Evolutionary conservation across 768 basidiomycete genomes (phyloP).

Genomic region (Crassisporium funariophilum): DNA sequence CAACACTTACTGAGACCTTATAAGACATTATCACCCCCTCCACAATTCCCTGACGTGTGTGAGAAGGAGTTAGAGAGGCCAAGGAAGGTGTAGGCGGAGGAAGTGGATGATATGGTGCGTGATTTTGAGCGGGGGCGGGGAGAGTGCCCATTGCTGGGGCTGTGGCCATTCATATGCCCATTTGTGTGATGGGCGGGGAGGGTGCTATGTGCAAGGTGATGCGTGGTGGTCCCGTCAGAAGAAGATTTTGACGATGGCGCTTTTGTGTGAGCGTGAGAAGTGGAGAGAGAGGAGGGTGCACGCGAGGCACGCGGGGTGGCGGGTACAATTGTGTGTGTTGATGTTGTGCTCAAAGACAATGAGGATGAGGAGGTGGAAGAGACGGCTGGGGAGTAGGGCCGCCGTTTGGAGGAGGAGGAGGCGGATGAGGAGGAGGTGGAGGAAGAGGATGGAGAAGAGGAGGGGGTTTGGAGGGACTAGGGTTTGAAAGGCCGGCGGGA

Average conservation of each 20-base stretch:
- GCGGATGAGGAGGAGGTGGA: no score
- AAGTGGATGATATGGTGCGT: no score
- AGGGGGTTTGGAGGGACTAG: slow-evolving; percentile 16
- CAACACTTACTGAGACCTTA: no score
- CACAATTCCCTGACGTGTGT: no score
- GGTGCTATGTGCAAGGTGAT: slow-evolving; percentile 17
- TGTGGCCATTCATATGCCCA: no score
- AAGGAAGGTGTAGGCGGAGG: no score
- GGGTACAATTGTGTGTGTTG: slow-evolving; percentile 73
- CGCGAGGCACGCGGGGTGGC: slow-evolving; percentile 37
- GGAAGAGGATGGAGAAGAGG: slow-evolving; percentile 22
- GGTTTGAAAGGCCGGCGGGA: slow-evolving; percentile 29
- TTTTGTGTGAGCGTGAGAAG: slow-evolving; percentile 30
- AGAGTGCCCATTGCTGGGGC: no score
- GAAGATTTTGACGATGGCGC: slow-evolving; percentile 39
- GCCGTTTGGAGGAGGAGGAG: no score
- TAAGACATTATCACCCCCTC: no score
- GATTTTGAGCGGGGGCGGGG: no score
- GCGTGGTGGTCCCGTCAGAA: slow-evolving; percentile 42
- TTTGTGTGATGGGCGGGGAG: slow-evolving; percentile 13
- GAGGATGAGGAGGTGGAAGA: slow-evolving; percentile 65
- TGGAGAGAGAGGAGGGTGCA: slow-evolving; percentile 25
- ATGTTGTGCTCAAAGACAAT: slow-evolving; percentile 71
- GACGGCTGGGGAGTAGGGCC: slow-evolving; percentile 49
- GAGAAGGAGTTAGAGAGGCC: no score